Conservation (phyloP, 208 protist genomes). For the Trypanosomatidae sp. region DNA sequence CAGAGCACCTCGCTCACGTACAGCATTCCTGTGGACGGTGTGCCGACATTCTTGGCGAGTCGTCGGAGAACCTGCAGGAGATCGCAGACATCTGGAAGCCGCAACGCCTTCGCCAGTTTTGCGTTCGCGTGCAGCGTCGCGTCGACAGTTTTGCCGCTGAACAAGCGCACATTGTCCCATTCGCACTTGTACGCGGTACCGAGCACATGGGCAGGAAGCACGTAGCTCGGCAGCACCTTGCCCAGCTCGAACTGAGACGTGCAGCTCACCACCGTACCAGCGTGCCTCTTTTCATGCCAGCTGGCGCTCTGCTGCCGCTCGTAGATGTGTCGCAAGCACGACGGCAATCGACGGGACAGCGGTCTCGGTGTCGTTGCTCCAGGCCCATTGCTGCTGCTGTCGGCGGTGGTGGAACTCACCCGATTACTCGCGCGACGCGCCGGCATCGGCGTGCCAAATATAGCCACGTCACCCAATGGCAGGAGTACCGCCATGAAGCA, state of each 20-base stretch:
- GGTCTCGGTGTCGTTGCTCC: background rate
- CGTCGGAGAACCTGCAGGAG: constrained; percentile 36
- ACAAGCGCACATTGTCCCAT: constrained; percentile 34
- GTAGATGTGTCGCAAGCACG: background rate
- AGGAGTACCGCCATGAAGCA: constrained; percentile 52
- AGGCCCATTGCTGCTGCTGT: background rate
- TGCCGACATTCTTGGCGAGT: constrained; percentile 28
- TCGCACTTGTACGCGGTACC: constrained; percentile 27
- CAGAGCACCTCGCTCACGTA: constrained; percentile 22
- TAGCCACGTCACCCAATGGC: constrained; percentile 42
- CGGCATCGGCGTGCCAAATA: constrained; percentile 32
- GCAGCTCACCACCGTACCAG: constrained; percentile 4
- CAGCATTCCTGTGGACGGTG: constrained; percentile 6
- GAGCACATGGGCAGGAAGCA: constrained; percentile 26
- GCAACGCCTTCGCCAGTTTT: constrained; percentile 39
- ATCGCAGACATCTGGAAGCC: constrained; percentile 26
- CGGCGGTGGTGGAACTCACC: background rate
- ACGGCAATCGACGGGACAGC: background rate
- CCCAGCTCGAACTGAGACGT: constrained; percentile 21
- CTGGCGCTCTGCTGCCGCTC: background rate
- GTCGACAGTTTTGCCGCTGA: constrained; percentile 10
- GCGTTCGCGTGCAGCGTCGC: constrained; percentile 41
- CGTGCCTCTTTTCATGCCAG: background rate
- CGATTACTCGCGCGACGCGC: background rate
- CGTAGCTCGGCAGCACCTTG: constrained; percentile 26